Percentiles rank a stretch among this genome's conserved stretches.
These are phyloP conservation scores for Pseudotsuga menziesii DNA, from an alignment of 75 land plant species.

Conservation along the genomic window DNA sequence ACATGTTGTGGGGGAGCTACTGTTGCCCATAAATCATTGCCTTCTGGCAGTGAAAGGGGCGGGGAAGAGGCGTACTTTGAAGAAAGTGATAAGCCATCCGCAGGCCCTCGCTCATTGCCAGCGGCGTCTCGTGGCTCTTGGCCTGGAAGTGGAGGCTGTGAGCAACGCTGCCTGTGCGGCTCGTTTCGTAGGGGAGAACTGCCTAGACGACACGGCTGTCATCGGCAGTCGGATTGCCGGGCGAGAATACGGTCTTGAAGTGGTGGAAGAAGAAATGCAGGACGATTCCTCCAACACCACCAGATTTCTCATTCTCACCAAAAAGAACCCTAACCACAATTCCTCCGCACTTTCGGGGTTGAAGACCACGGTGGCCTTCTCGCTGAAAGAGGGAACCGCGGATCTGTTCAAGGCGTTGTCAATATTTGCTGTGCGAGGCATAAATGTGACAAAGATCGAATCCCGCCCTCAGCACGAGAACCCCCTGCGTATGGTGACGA, in stretches of 20 bases:
- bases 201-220: constrained; percentile 26
- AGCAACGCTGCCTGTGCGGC: constrained; percentile 22
- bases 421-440: constrained; percentile 10
- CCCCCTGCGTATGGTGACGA: constrained; percentile 19
- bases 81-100: constrained; percentile 32
- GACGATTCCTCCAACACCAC: constrained; percentile 23
- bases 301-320: constrained; percentile 22
- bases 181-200: constrained; percentile 13
- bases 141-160: not conserved
- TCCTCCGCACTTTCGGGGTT: not conserved
- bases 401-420: constrained; percentile 31
- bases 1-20: constrained; percentile 20
- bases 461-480: constrained; percentile 14
- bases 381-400: constrained; percentile 20
- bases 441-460: constrained; percentile 16
- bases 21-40: constrained; percentile 40
- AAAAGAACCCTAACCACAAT: too few species aligned
- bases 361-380: constrained; percentile 35
- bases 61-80: not conserved
- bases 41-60: constrained; percentile 15
- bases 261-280: constrained; percentile 24
- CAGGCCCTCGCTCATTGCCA: constrained; percentile 35
- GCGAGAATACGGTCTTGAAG: constrained; percentile 22
- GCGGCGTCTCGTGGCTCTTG: constrained; percentile 5
- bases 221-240: constrained; percentile 25